Conservation (phyloP, 345 rosid species). For the Geranium brycei region DNA sequence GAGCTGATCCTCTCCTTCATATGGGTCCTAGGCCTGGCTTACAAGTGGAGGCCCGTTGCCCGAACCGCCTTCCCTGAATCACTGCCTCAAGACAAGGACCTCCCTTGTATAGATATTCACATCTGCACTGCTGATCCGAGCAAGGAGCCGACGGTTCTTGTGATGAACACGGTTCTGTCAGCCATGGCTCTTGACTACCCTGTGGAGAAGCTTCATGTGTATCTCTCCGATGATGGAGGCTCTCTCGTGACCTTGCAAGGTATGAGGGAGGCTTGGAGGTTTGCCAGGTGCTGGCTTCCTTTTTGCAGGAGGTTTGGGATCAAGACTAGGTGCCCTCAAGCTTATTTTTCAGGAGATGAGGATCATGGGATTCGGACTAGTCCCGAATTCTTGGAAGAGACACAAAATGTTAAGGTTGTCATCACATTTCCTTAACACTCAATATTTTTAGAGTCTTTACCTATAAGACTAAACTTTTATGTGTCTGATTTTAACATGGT, state of each 20-base stretch:
- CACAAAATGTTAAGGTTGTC: too few species aligned
- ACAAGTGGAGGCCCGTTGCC: conserved; percentile 22
- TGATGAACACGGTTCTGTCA: conserved; percentile 36
- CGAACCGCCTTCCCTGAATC: conserved; percentile 26
- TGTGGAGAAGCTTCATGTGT: conserved; percentile 29
- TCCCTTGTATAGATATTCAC: conserved; percentile 36
- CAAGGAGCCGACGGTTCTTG: conserved; percentile 34
- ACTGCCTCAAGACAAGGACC: conserved; percentile 12
- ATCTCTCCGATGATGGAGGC: conserved; percentile 41
- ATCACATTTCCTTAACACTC: not conserved
- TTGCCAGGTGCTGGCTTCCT: conserved; percentile 38
- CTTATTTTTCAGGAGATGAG: conserved; percentile 14
- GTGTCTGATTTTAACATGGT: too few species aligned
- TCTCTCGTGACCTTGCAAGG: conserved; percentile 23
- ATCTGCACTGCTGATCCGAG: conserved; percentile 38
- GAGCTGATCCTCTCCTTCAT: conserved; percentile 18
- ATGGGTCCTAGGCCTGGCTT: conserved; percentile 23
- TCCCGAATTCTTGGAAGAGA: too few species aligned
- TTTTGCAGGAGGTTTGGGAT: conserved; percentile 26
- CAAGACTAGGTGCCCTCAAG: conserved; percentile 20
- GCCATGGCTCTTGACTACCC: conserved; percentile 44
- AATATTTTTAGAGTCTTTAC: not conserved
- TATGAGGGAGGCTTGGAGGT: conserved; percentile 25
- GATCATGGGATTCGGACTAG: too few species aligned
- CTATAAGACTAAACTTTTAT: not conserved